Evolutionary conservation across 2,329 filamentous ascomycete genomes (phyloP), one percentile per base, ranked within the genome.

Genomic region (Dothideomycetidae sp.): DNA sequence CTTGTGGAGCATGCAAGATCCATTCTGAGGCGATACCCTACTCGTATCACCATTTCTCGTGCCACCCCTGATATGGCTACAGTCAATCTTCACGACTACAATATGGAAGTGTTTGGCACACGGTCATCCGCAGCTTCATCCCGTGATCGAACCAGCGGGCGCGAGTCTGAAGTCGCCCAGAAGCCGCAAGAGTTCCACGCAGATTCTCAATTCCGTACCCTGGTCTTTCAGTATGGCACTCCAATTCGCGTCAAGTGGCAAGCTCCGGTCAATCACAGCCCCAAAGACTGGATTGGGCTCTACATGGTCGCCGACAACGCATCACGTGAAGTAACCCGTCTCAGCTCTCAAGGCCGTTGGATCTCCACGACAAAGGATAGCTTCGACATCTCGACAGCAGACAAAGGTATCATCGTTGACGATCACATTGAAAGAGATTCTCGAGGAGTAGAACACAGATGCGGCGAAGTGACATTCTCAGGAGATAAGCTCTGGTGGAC

Each of bases 401-500:
- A 93, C 51, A 70, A 73, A 39, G 83, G 85, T 33, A 81, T 94
- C 30, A 50, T 90, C 3, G 62, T 75, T 1, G 75, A 71, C 7
- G 78, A 94, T 50, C 63, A 75, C 23, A 14, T 36, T 15, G 21
- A n/a, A 7, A 26, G 62, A 70, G 1, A 57, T 76, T 1, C 54
- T 64, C 1, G 63, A 59, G 11, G 51, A 55, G 0, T 48, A 58
- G 17, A 46, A 60, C 46, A 28, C 23, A 69, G 3, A 3, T 69
- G 72, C 10, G 90, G 90, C 30, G 84, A 93, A 55, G 78, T 96
- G 52, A 59, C 83, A 10, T 96, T 98, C 53, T 68, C 77, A 7
- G 86, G 90, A 33, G 86, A 96, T 62, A 93, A 93, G 61, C 70
- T 94, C 2, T 98, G 84, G 78, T 98, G 90, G 90, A 93, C 81